Conservation (phyloP, 2,329 filamentous ascomycete genomes). For the Arthrobotrys musiformis region DNA sequence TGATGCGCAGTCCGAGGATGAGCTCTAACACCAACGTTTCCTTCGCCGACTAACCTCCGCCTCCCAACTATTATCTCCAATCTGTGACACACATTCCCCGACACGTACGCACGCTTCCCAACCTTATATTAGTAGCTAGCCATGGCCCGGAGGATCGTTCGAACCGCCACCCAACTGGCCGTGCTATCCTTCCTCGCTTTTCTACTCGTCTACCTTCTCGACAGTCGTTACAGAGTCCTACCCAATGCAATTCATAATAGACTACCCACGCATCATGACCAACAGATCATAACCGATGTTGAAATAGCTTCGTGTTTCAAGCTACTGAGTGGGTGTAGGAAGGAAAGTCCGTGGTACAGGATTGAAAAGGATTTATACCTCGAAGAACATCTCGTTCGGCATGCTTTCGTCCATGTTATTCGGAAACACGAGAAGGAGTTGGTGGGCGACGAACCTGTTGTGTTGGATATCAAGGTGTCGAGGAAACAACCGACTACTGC, state of each 20-base stretch:
- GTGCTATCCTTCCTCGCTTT: constrained; percentile 74
- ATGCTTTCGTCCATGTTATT: constrained; percentile 82
- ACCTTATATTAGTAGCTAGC: too few relatives aligned
- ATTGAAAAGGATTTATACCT: constrained; percentile 91
- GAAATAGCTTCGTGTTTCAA: constrained; percentile 79
- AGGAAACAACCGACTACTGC: constrained; percentile 73
- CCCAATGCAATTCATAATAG: constrained; percentile 86
- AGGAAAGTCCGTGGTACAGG: constrained; percentile 73
- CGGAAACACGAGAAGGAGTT: constrained; percentile 89
- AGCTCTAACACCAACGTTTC: constrained; percentile 36
- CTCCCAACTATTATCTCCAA: not conserved
- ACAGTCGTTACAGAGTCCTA: constrained; percentile 87
- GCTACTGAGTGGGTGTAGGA: constrained; percentile 74
- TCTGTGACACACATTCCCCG: constrained; percentile 18
- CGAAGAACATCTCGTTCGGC: constrained; percentile 76
- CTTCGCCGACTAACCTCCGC: constrained; percentile 11
- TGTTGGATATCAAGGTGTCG: constrained; percentile 81
- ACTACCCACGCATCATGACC: constrained; percentile 84
- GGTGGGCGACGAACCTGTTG: constrained; percentile 75
- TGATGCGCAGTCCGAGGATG: constrained; percentile 44
- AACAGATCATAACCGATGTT: constrained; percentile 85
- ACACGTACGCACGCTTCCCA: not conserved
- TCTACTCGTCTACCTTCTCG: constrained; percentile 80
- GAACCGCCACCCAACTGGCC: constrained; percentile 78
- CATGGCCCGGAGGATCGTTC: constrained; percentile 60